Percentiles rank a stretch among this genome's conserved stretches.
Conservation (phyloP, 192 early-diverging fungal genomes). For the Coemansia sp. region DNA sequence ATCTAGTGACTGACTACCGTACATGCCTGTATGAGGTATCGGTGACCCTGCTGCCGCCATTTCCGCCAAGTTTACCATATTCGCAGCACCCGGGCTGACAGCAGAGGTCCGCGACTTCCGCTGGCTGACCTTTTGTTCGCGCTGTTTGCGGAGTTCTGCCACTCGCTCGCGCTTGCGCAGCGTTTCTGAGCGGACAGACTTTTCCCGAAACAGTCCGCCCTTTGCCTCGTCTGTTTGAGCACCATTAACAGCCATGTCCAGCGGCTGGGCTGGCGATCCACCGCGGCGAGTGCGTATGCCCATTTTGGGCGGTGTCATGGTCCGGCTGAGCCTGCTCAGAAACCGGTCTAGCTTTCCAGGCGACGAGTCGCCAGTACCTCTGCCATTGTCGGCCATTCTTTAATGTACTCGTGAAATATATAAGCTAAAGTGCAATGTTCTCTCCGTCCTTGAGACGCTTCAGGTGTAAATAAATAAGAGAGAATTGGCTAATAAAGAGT, state of each 20-base stretch:
- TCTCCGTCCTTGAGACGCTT: too few species aligned
- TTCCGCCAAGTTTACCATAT: neutral
- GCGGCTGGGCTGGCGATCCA: neutral
- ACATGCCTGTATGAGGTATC: neutral
- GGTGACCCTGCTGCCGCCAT: constrained; percentile 9
- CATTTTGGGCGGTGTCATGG: constrained; percentile 23
- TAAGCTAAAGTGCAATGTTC: too few species aligned
- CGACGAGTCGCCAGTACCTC: constrained; percentile 6
- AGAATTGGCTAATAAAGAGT: neutral
- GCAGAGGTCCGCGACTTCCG: neutral
- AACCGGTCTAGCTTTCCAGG: constrained; percentile 23
- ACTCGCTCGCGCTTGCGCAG: constrained; percentile 42
- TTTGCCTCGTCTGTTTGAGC: neutral
- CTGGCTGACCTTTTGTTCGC: constrained; percentile 18
- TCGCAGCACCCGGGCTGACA: neutral
- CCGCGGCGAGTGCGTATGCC: constrained; percentile 34
- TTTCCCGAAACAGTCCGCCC: neutral
- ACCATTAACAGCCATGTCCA: constrained; percentile 12
- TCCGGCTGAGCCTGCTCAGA: constrained; percentile 20
- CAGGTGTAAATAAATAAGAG: neutral
- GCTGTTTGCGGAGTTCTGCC: constrained; percentile 33
- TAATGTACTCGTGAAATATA: too few species aligned
- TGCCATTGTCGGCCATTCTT: neutral
- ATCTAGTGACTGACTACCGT: neutral
- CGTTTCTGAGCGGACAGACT: constrained; percentile 24